Evolutionary conservation across 2,329 filamentous ascomycete species (phyloP), one percentile per base, ranked within the genome.

Genomic region (Ploettnerulaceae sp.): DNA sequence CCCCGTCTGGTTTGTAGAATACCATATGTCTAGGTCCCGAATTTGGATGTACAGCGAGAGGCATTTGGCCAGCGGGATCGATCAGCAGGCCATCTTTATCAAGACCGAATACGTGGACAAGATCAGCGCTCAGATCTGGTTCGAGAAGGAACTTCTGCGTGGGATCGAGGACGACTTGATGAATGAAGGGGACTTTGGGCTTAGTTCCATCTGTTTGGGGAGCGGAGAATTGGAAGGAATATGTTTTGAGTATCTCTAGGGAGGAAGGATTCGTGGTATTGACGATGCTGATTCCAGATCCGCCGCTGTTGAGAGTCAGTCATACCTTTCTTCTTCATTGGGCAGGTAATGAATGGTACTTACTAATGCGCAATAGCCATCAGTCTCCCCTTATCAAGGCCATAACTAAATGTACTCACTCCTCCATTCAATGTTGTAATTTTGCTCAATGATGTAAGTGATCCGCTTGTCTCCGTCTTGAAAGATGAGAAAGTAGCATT

Each of bases 341-440:
- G 21, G 24, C 3, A 14, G 15, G 36, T 12, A 20, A 25, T 2
- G 24, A 40, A 20, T 3, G 17, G 14, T 22, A 66, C 72, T 55
- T 65, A 76, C 72, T 75, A 76, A 48, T 74, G 67, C 24, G 73
- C 70, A 26, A 76, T 48, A 34, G 69, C 72, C 24, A 75, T 55
- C 15, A 36, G 22, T 15, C 15, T 51, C 5, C 58, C 56, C 3
- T 62, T 48, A 22, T 71, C 71, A 15, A 15, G 17, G 2, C n/a
- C 24, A 49, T 68, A 75, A 11, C 70, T 47, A 8, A 63, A 61
- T 21, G 65, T 63, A 49, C 64, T 69, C 29, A 76, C 73, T 15
- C 47, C 47, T 2, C 47, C 47, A 35, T 32, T 37, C 15, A 34
- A 11, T 3, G 73, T 35, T 64, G 53, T 4, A 67, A 71, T 15